A percentile compares a stretch with the other conserved stretches of the same genome.
Evolutionary conservation across 768 basidiomycete species (phyloP).

Genomic region (Coprinopsis strossmayeri): DNA sequence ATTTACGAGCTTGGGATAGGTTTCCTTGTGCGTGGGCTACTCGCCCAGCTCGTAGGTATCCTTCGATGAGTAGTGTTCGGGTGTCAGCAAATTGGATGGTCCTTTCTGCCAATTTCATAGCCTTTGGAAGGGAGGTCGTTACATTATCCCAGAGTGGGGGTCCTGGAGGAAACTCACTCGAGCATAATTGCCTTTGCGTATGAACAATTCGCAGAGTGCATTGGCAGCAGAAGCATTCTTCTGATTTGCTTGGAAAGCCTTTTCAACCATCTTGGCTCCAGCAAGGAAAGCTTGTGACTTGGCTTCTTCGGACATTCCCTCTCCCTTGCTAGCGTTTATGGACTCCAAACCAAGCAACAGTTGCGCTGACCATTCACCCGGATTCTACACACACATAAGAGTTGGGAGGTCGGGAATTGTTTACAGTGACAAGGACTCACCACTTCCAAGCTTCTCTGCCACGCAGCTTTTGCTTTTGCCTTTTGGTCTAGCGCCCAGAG

Average conservation of each 20-base stretch:
- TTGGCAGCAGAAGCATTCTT: slow-evolving; percentile 78
- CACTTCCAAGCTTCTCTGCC: slow-evolving; percentile 84
- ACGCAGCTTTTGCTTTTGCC: slow-evolving; percentile 77
- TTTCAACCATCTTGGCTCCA: slow-evolving; percentile 68
- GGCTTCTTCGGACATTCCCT: slow-evolving; percentile 55
- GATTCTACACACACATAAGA: slow-evolving; percentile 58
- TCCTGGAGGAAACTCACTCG: slow-evolving; percentile 35
- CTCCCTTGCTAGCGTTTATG: slow-evolving; percentile 79
- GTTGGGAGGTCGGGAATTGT: not conserved
- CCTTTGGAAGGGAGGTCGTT: slow-evolving; percentile 34
- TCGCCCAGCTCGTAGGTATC: slow-evolving; percentile 78
- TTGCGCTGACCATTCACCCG: slow-evolving; percentile 70
- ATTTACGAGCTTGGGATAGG: slow-evolving; percentile 56
- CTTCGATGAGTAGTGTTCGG: slow-evolving; percentile 75
- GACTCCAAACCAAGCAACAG: slow-evolving; percentile 82
- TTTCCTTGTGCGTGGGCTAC: slow-evolving; percentile 70
- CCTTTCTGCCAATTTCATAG: slow-evolving; percentile 89
- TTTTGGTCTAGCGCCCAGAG: slow-evolving; percentile 86
- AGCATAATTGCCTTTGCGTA: slow-evolving; percentile 60
- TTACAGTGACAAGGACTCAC: slow-evolving; percentile 33
- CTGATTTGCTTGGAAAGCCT: slow-evolving; percentile 76
- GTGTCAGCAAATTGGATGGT: slow-evolving; percentile 94
- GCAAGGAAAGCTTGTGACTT: slow-evolving; percentile 51
- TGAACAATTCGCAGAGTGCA: slow-evolving; percentile 72
- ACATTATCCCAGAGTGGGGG: too few relatives aligned